These are phyloP conservation scores for Colletotrichum limetticola DNA, from an alignment of 2,329 filamentous ascomycete genomes.

Conservation along the genomic window DNA sequence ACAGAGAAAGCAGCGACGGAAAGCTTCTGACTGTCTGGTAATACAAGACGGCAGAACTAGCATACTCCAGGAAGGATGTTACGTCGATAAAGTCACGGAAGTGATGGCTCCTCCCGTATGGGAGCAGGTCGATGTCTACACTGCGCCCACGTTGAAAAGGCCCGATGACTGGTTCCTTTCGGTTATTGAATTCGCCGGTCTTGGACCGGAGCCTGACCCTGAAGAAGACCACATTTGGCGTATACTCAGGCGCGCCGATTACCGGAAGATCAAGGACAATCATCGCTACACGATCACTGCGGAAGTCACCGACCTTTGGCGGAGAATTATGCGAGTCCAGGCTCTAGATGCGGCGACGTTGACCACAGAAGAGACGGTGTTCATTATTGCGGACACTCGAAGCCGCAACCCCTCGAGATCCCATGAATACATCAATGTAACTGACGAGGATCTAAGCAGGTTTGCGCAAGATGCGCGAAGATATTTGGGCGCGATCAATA, in stretches of 20 bases:
- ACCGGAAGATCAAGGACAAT: background rate
- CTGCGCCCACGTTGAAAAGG: background rate
- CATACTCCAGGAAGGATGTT: background rate
- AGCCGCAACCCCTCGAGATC: background rate
- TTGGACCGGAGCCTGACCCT: background rate
- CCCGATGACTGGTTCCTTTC: background rate
- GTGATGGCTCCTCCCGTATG: background rate
- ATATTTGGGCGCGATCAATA: background rate
- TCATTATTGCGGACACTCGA: background rate
- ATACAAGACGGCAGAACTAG: background rate
- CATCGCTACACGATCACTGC: no score
- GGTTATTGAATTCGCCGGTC: background rate
- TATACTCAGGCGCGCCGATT: background rate
- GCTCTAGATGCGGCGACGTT: background rate
- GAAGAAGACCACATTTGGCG: background rate
- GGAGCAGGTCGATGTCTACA: background rate
- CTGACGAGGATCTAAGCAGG: background rate
- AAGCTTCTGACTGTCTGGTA: background rate
- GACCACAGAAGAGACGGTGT: background rate
- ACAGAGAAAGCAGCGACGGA: background rate
- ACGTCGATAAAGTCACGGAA: background rate
- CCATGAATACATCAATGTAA: background rate
- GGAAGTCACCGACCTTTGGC: background rate
- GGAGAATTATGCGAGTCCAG: background rate
- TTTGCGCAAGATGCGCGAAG: background rate